Conservation (phyloP, 1,284 basidiomycete species). For the Clitocybe nebularis region DNA sequence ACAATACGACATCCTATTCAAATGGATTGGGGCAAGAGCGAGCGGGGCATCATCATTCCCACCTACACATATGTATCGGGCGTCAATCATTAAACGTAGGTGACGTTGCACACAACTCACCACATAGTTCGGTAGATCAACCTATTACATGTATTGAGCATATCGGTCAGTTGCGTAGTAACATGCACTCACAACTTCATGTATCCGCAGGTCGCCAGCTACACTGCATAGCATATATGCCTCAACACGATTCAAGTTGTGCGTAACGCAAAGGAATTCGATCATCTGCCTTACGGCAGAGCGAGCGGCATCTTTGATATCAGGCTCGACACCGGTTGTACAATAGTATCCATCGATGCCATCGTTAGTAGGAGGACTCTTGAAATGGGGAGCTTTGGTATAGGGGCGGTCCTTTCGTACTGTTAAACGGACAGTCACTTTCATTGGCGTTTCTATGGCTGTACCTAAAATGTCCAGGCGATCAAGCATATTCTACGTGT, state of each 20-base stretch:
- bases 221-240: conserved; percentile 65
- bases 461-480: conserved; percentile 34
- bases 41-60: conserved; percentile 47
- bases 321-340: conserved; percentile 54
- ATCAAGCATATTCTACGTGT: background rate
- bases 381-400: conserved; percentile 56
- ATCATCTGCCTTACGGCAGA: conserved; percentile 58
- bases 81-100: too few species aligned
- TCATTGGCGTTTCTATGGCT: conserved; percentile 61
- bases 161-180: background rate
- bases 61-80: conserved; percentile 34
- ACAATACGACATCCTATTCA: background rate
- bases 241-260: conserved; percentile 37
- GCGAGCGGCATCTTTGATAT: conserved; percentile 51
- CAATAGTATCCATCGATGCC: conserved; percentile 45
- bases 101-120: too few species aligned
- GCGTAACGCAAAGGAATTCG: conserved; percentile 39
- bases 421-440: conserved; percentile 50
- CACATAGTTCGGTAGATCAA: conserved; percentile 65
- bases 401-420: conserved; percentile 53
- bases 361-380: conserved; percentile 20
- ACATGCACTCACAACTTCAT: conserved; percentile 50
- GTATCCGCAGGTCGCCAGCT: conserved; percentile 54
- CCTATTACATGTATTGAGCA: conserved; percentile 27
- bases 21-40: conserved; percentile 24